phyloP scores from a whole-genome alignment of 164 flowering plant genomes.

The Dillenia suffruticosa region DNA sequence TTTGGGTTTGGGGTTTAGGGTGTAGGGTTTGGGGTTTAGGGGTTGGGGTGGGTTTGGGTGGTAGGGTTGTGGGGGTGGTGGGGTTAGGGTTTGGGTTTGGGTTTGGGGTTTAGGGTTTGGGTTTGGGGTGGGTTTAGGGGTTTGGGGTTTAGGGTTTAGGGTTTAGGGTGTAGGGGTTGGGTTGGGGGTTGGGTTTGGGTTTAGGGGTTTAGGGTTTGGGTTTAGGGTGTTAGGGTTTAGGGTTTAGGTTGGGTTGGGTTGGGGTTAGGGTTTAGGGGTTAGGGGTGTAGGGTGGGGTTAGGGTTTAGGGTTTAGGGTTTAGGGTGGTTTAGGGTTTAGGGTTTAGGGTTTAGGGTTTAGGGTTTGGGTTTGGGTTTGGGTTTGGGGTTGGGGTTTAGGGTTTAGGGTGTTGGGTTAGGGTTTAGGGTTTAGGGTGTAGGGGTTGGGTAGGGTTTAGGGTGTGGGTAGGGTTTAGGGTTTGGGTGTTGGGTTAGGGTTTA shows the following conservation, averaged over 20 bases:
- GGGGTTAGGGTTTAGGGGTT: constrained; percentile 21
- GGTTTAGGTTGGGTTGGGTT: constrained; percentile 18
- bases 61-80: constrained; percentile 13
- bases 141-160: constrained; percentile 22
- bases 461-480: constrained; percentile 16
- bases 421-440: constrained; percentile 17
- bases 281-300: constrained; percentile 18
- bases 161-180: constrained; percentile 23
- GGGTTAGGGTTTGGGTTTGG: constrained; percentile 20
- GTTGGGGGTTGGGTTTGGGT: constrained; percentile 18
- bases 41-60: constrained; percentile 12
- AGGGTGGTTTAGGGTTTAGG: no score
- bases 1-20: constrained; percentile 18
- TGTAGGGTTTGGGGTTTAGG: constrained; percentile 13
- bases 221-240: constrained; percentile 18
- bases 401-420: constrained; percentile 14
- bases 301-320: constrained; percentile 20
- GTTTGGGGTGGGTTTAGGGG: constrained; percentile 20
- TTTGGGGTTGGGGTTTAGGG: constrained; percentile 16
- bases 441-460: constrained; percentile 18
- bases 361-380: constrained; percentile 19
- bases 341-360: constrained; percentile 19
- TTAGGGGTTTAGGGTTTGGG: constrained; percentile 27
- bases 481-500: constrained; percentile 16
- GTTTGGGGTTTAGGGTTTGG: constrained; percentile 16